These are phyloP conservation scores for Beta macrorhiza DNA, from an alignment of 179 eudicot species.

Conservation along the genomic window DNA sequence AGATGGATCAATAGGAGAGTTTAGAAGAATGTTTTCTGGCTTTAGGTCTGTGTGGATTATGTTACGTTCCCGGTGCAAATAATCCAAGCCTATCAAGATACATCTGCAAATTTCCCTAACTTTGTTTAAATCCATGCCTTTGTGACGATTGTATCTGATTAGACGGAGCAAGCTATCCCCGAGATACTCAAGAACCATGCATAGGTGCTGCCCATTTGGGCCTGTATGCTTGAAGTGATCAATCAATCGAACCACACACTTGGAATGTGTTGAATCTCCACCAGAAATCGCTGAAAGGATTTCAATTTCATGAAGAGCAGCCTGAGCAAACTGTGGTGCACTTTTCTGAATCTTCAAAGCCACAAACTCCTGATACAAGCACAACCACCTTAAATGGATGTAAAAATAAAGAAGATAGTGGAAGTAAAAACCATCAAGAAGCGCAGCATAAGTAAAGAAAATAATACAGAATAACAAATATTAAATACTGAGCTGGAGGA, in stretches of 20 bases:
- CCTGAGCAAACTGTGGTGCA: slow-evolving; percentile 88
- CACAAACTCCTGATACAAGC: slow-evolving; percentile 54
- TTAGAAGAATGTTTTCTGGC: slow-evolving; percentile 87
- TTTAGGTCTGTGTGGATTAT: slow-evolving; percentile 84
- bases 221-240: slow-evolving; percentile 95
- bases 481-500: not conserved
- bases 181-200: slow-evolving; percentile 97
- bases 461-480: not conserved
- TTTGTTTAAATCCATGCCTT: slow-evolving; percentile 67
- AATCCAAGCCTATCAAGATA: slow-evolving; percentile 76
- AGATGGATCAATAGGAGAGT: slow-evolving; percentile 72
- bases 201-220: slow-evolving; percentile 94
- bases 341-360: slow-evolving; percentile 98
- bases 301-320: slow-evolving; percentile 93
- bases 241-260: slow-evolving; percentile 58
- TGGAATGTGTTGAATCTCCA: slow-evolving; percentile 60
- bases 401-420: not conserved
- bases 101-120: slow-evolving; percentile 89
- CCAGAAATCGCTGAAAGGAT: slow-evolving; percentile 74
- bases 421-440: not conserved
- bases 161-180: slow-evolving; percentile 87
- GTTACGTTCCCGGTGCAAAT: slow-evolving; percentile 74
- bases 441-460: not conserved
- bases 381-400: not conserved
- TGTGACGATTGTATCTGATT: slow-evolving; percentile 68